Percentiles rank a stretch among this genome's conserved stretches.
These are phyloP conservation scores for Saccharomycopsis vini DNA, from an alignment of 805 yeast genomes.

Conservation along the genomic window DNA sequence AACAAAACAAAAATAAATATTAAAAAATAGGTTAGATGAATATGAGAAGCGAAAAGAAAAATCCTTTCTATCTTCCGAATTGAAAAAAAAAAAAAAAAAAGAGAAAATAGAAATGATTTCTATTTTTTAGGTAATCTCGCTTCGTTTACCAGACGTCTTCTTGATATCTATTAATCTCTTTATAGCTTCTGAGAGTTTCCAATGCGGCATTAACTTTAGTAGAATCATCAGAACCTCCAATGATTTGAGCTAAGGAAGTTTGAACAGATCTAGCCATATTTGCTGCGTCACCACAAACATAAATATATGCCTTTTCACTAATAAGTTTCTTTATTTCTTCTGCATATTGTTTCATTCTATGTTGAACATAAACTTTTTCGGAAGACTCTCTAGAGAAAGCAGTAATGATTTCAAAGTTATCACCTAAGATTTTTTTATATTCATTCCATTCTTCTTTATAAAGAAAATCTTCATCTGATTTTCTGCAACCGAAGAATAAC, in stretches of 20 bases:
- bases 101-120: background rate
- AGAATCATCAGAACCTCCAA: conserved; percentile 55
- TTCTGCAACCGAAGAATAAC: conserved; percentile 84
- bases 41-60: too few species aligned
- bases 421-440: conserved; percentile 47
- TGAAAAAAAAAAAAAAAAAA: background rate
- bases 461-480: conserved; percentile 66
- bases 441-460: conserved; percentile 87
- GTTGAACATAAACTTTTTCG: conserved; percentile 75
- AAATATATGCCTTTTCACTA: conserved; percentile 76
- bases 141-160: conserved; percentile 95
- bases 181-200: conserved; percentile 68
- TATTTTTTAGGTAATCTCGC: too few species aligned
- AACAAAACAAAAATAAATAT: too few species aligned
- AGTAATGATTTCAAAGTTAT: conserved; percentile 58
- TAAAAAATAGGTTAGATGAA: too few species aligned
- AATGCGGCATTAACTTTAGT: conserved; percentile 54
- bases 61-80: too few species aligned
- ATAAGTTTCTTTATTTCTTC: conserved; percentile 33
- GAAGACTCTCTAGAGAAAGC: conserved; percentile 79
- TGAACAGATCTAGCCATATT: conserved; percentile 95
- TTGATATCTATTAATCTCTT: conserved; percentile 82
- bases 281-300: conserved; percentile 96
- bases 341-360: conserved; percentile 50
- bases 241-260: conserved; percentile 51